Evolutionary conservation across 2,329 filamentous ascomycete genomes (phyloP).

Genomic region (Akanthomyces muscarius): DNA sequence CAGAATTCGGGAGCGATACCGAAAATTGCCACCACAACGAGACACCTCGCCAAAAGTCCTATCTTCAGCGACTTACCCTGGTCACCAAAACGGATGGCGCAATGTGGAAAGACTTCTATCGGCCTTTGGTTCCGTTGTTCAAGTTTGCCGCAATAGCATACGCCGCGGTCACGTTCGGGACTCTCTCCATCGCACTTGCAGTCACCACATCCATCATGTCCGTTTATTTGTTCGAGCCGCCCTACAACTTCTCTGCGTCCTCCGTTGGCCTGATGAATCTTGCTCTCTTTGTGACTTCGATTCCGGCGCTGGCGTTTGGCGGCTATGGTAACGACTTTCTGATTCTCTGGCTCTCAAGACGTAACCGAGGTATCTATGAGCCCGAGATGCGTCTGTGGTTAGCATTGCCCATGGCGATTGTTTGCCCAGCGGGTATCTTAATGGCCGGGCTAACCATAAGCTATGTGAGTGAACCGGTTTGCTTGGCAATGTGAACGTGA

Average conservation of each 20-base stretch:
- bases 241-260: conserved; percentile 27
- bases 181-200: neutral
- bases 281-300: conserved; percentile 31
- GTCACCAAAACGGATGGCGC: neutral
- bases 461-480: neutral
- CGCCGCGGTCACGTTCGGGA: conserved; percentile 1
- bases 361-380: conserved; percentile 39
- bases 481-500: neutral
- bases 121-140: neutral
- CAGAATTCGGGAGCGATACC: neutral
- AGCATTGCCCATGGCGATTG: conserved; percentile 25
- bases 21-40: neutral
- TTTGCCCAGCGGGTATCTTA: conserved; percentile 29
- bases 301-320: conserved; percentile 34
- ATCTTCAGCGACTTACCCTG: neutral
- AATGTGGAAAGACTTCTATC: neutral
- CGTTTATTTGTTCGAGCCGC: conserved; percentile 20
- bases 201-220: neutral
- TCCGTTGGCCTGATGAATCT: conserved; percentile 26
- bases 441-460: conserved; percentile 30
- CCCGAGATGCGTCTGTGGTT: conserved; percentile 44
- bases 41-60: neutral
- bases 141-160: conserved; percentile 5
- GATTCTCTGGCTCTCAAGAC: conserved; percentile 32
- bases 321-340: conserved; percentile 36